Evolutionary conservation across 352 stramenopile genomes (phyloP).

Genomic region (Blastocystis sp.): DNA sequence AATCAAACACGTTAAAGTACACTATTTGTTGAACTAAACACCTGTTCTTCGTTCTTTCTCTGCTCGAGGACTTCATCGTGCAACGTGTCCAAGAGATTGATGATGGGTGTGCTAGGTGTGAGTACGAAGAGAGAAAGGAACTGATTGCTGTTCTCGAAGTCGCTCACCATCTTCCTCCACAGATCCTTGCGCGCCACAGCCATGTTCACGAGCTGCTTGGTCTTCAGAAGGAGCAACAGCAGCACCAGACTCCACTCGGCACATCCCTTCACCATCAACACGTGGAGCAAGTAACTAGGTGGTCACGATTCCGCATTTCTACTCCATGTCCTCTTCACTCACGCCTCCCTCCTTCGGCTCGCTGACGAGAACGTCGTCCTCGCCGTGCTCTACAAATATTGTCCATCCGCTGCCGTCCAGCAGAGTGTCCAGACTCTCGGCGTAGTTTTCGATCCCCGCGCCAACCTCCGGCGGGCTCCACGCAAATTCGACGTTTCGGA

Average conservation of each 20-base stretch:
- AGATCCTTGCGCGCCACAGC: not conserved
- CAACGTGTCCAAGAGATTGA: not conserved
- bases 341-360: not conserved
- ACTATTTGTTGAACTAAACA: not conserved
- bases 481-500: slow-evolving; percentile 9
- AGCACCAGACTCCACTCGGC: slow-evolving; percentile 37
- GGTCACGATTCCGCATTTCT: not conserved
- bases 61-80: not conserved
- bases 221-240: slow-evolving; percentile 27
- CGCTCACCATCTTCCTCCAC: not conserved
- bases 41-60: not conserved
- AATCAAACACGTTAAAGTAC: not conserved
- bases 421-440: not conserved
- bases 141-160: not conserved
- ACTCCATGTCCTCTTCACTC: slow-evolving; percentile 25
- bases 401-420: not conserved
- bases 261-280: not conserved
- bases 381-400: not conserved
- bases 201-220: slow-evolving; percentile 30
- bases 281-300: not conserved
- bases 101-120: not conserved
- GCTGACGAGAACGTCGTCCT: slow-evolving; percentile 14
- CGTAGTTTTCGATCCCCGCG: not conserved
- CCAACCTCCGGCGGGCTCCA: not conserved
- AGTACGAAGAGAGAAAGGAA: no score